Evolutionary conservation across 139 green algal species (phyloP), one percentile per base, ranked within the genome.

Genomic region (Tetradesmus lagerheimii): DNA sequence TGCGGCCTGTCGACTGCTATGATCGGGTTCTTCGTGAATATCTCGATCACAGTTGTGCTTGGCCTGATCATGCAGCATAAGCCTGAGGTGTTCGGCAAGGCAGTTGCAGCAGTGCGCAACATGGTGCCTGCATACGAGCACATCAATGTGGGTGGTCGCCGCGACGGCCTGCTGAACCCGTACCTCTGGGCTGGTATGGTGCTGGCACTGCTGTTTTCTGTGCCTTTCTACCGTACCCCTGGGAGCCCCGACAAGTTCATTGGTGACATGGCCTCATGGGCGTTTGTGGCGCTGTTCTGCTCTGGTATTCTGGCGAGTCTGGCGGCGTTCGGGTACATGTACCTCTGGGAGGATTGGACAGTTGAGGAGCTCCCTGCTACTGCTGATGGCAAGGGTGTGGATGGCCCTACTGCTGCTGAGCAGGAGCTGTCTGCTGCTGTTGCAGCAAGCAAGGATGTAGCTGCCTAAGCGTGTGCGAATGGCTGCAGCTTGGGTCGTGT

Each of bases 21-120:
- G 92, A 67, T 94, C 2, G 92, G 92, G 66, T 94, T 93, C 66
- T 89, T 85, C 23, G 89, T 93, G 35, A 94, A 94, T 57, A 43
- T 94, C 0, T 89, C 87, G 75, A 43, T 94, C 1, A 90, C 88
- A n/a, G 78, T 93, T 15, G 25, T 75, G 18, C 43, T 93, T 12
- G 90, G 90, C 31, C 38, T 90, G 27, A 23, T 87, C 9, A 88
- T 93, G 90, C 90, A 93, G 89, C 78, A 82, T 38, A 80, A 53
- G 41, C 90, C 92, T 14, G 16, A 25, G 8, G 11, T 90, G 23
- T 86, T 89, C 34, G 53, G 75, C 9, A 38, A 64, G 27, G 47
- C 75, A 11, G 25, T 27, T 9, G 76, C 86, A 12, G 75, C 75
- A 27, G 75, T 78, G 0, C n/a, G 53, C 75, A 75, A 89, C 43